Conservation (phyloP, 2,329 filamentous ascomycete species). For the Claviceps cyperi region DNA sequence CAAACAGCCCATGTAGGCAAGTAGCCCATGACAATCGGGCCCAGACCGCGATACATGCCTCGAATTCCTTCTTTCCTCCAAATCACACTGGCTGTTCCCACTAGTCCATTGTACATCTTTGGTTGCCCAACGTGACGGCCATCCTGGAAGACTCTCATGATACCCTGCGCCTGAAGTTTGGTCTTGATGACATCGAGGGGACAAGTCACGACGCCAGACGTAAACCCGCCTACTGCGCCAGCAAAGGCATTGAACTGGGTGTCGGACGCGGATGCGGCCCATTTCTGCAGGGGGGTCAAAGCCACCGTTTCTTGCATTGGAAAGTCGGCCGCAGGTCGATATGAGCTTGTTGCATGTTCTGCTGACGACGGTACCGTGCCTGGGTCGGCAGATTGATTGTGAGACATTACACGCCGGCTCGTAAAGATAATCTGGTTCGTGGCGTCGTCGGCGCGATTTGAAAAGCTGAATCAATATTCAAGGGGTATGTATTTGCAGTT, state of each 20-base stretch:
- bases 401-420: constrained; percentile 30
- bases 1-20: constrained; percentile 97
- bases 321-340: constrained; percentile 17
- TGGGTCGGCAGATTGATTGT: constrained; percentile 28
- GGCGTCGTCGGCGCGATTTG: not conserved
- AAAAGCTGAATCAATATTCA: not conserved
- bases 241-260: constrained; percentile 68
- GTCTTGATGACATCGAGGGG: constrained; percentile 98
- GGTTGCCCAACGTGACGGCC: constrained; percentile 34
- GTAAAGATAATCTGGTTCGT: not conserved
- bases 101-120: constrained; percentile 67
- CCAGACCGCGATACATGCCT: constrained; percentile 85
- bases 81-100: constrained; percentile 76
- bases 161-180: constrained; percentile 88
- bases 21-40: constrained; percentile 90
- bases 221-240: constrained; percentile 79
- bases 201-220: constrained; percentile 87
- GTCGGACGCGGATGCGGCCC: constrained; percentile 41
- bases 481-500: not conserved
- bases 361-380: constrained; percentile 16
- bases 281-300: constrained; percentile 36
- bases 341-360: constrained; percentile 23
- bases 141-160: constrained; percentile 45
- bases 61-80: constrained; percentile 77
- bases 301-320: constrained; percentile 18